Evolutionary conservation across 192 early-diverging fungal species (phyloP).

Genomic region (Entomortierella beljakovae): DNA sequence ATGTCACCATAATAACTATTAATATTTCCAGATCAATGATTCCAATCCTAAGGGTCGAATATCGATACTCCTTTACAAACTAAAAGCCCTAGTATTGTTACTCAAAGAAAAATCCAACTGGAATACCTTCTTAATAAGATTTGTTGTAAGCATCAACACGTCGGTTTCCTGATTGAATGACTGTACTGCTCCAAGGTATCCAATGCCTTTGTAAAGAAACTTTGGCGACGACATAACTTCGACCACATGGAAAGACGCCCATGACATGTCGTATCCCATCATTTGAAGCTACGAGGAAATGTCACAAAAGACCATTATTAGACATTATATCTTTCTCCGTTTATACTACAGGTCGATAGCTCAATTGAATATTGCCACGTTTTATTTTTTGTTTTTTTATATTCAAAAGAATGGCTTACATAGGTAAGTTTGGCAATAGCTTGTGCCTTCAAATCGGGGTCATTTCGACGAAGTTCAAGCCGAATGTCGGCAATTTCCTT

Average conservation of each 20-base stretch:
- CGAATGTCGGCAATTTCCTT: slow-evolving; percentile 91
- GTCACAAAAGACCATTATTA: no score
- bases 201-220: slow-evolving; percentile 87
- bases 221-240: slow-evolving; percentile 96
- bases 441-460: slow-evolving; percentile 85
- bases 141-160: slow-evolving; percentile 96
- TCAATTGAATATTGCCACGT: not conserved
- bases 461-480: slow-evolving; percentile 85
- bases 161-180: slow-evolving; percentile 94
- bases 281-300: slow-evolving; percentile 82
- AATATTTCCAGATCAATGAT: no score
- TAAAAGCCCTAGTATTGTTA: no score
- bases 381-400: not conserved
- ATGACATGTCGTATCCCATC: slow-evolving; percentile 97
- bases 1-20: no score
- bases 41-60: not conserved
- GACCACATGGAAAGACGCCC: slow-evolving; percentile 96
- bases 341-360: no score
- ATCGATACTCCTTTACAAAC: not conserved
- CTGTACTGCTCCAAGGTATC: slow-evolving; percentile 91
- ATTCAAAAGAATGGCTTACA: slow-evolving; percentile 53
- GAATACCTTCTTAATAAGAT: slow-evolving; percentile 93
- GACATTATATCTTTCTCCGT: not conserved
- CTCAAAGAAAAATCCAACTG: not conserved
- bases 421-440: slow-evolving; percentile 91